These are phyloP conservation scores for Penicillium sumatraense DNA, from an alignment of 2,329 filamentous ascomycete species.

Conservation along the genomic window DNA sequence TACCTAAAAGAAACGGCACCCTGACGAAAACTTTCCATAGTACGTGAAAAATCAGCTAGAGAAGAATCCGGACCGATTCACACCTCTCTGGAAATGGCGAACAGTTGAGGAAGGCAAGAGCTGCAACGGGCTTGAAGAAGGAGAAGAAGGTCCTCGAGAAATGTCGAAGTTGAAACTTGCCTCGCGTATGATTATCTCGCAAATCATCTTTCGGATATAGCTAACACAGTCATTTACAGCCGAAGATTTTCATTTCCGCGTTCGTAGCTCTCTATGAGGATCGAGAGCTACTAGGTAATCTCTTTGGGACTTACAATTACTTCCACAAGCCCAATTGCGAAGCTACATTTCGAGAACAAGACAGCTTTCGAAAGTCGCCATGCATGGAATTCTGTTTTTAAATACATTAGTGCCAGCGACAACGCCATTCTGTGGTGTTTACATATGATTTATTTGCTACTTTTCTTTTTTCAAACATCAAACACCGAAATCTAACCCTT, in stretches of 20 bases:
- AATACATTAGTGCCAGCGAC: no score
- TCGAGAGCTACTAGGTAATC: no score
- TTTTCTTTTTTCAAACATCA: no score
- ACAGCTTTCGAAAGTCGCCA: no score
- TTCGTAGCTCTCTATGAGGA: not conserved
- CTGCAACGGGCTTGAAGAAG: conserved; percentile 32
- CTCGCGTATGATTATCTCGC: conserved; percentile 3
- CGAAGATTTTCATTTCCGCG: not conserved
- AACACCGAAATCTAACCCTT: no score
- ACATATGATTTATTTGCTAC: no score
- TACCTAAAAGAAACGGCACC: no score
- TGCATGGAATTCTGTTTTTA: no score
- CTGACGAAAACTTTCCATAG: not conserved
- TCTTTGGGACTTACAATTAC: no score
- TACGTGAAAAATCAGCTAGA: conserved; percentile 30
- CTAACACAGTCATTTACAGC: not conserved
- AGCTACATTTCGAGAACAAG: no score
- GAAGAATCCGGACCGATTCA: conserved; percentile 27
- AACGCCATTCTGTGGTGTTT: no score
- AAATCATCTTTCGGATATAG: not conserved
- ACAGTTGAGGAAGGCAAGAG: conserved; percentile 24
- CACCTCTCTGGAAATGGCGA: conserved; percentile 29
- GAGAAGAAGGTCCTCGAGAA: conserved; percentile 31
- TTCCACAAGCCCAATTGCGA: no score
- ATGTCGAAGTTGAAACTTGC: conserved; percentile 26